A percentile compares a stretch with the other conserved stretches of the same genome.
Conservation (phyloP, 345 rosid species). For the Kernera saxatilis region DNA sequence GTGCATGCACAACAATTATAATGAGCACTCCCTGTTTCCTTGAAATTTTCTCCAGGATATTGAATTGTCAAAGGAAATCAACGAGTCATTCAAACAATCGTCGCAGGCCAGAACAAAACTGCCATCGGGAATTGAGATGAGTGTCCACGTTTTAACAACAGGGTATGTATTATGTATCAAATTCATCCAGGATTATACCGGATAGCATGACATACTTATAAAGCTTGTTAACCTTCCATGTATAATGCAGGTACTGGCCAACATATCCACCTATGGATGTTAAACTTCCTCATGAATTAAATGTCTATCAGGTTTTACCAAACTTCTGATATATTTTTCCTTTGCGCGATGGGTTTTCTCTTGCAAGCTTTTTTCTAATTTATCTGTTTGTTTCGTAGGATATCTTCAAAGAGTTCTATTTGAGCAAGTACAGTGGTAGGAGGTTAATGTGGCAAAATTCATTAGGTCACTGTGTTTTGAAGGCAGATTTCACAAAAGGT, state of each 20-base stretch:
- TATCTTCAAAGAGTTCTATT: slow-evolving; percentile 93
- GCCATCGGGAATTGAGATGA: slow-evolving; percentile 97
- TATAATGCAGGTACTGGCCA: slow-evolving; percentile 88
- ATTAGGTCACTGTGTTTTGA: slow-evolving; percentile 92
- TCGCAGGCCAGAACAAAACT: slow-evolving; percentile 95
- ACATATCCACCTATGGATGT: slow-evolving; percentile 99
- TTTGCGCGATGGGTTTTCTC: not conserved
- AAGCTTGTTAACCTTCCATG: slow-evolving; percentile 3
- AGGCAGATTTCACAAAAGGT: slow-evolving; percentile 83
- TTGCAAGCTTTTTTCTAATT: not conserved
- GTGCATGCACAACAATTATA: not conserved
- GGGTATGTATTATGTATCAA: slow-evolving; percentile 45
- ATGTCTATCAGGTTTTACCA: slow-evolving; percentile 82
- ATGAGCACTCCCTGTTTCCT: slow-evolving; percentile 7
- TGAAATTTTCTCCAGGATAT: slow-evolving; percentile 57
- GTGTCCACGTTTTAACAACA: slow-evolving; percentile 93
- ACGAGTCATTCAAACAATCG: slow-evolving; percentile 94
- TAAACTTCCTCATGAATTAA: slow-evolving; percentile 95
- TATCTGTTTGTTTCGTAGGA: slow-evolving; percentile 45
- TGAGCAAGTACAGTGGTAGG: slow-evolving; percentile 96
- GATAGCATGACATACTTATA: not conserved
- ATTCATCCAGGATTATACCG: not conserved
- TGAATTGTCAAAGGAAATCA: slow-evolving; percentile 94
- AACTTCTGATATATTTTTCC: slow-evolving; percentile 6
- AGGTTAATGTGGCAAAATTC: slow-evolving; percentile 99